These are phyloP conservation scores for Larix kaempferi DNA, from an alignment of 75 land plant species.

Conservation along the genomic window DNA sequence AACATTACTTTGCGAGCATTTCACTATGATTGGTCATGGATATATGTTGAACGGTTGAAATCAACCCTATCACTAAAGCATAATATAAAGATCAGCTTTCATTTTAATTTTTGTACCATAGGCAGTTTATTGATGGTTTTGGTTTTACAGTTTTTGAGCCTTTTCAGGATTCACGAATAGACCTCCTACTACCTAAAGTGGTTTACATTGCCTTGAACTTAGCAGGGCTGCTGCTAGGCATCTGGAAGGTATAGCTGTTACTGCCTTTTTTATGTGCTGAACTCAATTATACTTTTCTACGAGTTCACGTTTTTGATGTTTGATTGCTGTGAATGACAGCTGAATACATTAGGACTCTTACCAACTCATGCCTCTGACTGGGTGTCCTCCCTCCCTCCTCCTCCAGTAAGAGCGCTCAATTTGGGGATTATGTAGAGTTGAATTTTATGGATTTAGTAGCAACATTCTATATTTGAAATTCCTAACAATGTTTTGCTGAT, in stretches of 20 bases:
- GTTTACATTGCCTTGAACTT: constrained; percentile 80
- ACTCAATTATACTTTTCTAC: not conserved
- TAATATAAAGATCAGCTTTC: not conserved
- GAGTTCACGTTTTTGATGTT: not conserved
- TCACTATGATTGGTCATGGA: not conserved
- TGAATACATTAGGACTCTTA: constrained; percentile 89
- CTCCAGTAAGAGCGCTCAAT: constrained; percentile 48
- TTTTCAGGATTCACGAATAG: constrained; percentile 78
- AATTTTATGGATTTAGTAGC: not conserved
- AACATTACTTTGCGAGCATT: not conserved
- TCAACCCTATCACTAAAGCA: no score
- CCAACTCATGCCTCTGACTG: constrained; percentile 97
- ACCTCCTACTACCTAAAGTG: constrained; percentile 74
- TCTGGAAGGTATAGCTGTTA: constrained; percentile 82
- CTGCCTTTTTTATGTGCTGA: constrained; percentile 1
- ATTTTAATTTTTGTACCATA: not conserved
- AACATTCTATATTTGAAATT: not conserved
- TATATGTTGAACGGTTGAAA: not conserved
- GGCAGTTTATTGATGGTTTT: not conserved
- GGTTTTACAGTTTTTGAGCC: constrained; percentile 85
- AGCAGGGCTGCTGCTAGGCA: constrained; percentile 67
- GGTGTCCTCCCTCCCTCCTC: constrained; percentile 90
- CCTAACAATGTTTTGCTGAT: not conserved
- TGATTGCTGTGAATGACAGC: constrained; percentile 41
- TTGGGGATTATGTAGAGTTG: not conserved